Evolutionary conservation across 192 early-diverging fungal genomes (phyloP).

Genomic region (Chytriomyces confervae): DNA sequence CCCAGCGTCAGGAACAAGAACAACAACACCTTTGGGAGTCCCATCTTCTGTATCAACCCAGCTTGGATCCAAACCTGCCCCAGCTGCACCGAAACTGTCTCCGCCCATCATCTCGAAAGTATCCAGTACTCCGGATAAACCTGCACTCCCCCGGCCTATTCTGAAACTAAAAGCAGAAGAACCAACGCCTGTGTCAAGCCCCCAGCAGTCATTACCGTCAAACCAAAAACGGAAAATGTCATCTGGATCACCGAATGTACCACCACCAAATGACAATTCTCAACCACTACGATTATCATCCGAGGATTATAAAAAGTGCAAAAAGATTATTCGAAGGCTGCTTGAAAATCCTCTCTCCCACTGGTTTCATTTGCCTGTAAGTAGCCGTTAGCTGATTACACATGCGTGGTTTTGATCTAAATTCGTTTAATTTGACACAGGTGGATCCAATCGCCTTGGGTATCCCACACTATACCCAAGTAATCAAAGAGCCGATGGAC

Average conservation of each 20-base stretch:
- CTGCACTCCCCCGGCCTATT: constrained; percentile 5
- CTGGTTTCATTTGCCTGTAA: constrained; percentile 50
- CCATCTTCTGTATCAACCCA: too few species aligned
- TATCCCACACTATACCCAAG: constrained; percentile 83
- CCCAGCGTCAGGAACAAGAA: too few species aligned
- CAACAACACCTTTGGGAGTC: too few species aligned
- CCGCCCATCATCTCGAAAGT: neutral
- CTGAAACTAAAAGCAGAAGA: constrained; percentile 28
- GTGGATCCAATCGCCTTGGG: constrained; percentile 83
- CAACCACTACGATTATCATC: neutral
- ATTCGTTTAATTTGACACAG: constrained; percentile 46
- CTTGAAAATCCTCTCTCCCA: constrained; percentile 20
- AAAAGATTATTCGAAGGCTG: constrained; percentile 41
- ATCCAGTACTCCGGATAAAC: neutral
- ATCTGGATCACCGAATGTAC: neutral
- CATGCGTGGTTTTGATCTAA: neutral
- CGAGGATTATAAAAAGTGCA: constrained; percentile 41
- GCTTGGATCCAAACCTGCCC: neutral
- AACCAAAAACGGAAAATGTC: constrained; percentile 20
- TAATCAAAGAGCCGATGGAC: constrained; percentile 92
- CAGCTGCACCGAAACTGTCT: constrained; percentile 2
- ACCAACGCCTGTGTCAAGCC: neutral
- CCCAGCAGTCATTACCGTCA: neutral
- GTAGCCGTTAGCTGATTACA: neutral
- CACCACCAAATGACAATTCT: neutral